Conservation (phyloP, 176 grass and related monocot genomes). For the Paspalum vaginatum region DNA sequence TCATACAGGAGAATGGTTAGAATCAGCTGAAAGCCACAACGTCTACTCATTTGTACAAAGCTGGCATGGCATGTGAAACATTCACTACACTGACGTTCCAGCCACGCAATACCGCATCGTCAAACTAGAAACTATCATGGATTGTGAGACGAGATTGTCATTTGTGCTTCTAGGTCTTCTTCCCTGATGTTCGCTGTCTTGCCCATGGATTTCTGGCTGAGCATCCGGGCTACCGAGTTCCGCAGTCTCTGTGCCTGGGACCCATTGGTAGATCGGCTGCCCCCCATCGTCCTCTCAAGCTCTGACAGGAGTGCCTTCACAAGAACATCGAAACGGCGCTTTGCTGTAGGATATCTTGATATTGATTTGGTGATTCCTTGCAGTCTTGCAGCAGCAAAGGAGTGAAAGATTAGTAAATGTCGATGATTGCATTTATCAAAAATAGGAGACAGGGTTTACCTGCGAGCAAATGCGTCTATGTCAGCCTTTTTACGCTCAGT, state of each 20-base stretch:
- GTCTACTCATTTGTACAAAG: constrained; percentile 42
- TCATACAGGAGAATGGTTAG: constrained; percentile 9
- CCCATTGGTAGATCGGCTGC: constrained; percentile 47
- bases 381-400: constrained; percentile 48
- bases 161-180: constrained; percentile 49
- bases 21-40: constrained; percentile 30
- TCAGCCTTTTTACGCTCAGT: constrained; percentile 78
- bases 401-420: constrained; percentile 11
- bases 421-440: not conserved
- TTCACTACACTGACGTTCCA: constrained; percentile 24
- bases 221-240: constrained; percentile 51
- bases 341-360: constrained; percentile 90
- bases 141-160: constrained; percentile 23
- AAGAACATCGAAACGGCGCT: constrained; percentile 75
- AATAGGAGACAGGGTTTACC: constrained; percentile 39
- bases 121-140: constrained; percentile 34
- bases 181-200: constrained; percentile 51
- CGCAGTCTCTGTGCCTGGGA: constrained; percentile 53
- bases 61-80: constrained; percentile 16
- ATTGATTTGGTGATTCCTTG: constrained; percentile 95
- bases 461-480: constrained; percentile 89
- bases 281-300: constrained; percentile 79
- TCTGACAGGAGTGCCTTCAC: constrained; percentile 69
- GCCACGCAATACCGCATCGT: not conserved
- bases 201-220: constrained; percentile 74